phyloP scores from a whole-genome alignment of 306 rosid genomes.

The Begonia peltatifolia region DNA sequence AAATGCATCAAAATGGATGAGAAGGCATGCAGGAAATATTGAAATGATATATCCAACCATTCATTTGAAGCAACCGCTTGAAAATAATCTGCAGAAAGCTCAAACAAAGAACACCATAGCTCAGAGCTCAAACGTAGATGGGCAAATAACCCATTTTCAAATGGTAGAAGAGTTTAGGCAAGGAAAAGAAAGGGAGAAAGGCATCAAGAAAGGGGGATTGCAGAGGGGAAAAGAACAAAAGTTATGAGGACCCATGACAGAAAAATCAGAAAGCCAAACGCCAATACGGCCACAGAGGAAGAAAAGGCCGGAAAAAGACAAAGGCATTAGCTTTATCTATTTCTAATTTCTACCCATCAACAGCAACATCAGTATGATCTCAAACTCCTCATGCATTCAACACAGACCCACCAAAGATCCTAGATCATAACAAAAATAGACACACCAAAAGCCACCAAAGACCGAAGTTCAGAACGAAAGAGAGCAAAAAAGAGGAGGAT shows the following conservation, averaged over 20 bases:
- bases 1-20: too few relatives aligned
- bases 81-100: too few relatives aligned
- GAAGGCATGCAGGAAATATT: too few relatives aligned
- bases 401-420: slow-evolving; percentile 22
- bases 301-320: slow-evolving; percentile 4
- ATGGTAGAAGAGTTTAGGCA: too few relatives aligned
- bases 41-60: too few relatives aligned
- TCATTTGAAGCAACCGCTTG: too few relatives aligned
- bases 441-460: slow-evolving; percentile 2
- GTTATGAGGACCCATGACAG: background rate
- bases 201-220: slow-evolving; percentile 1
- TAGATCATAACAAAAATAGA: slow-evolving; percentile 8
- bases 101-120: too few relatives aligned
- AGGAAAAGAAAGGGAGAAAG: slow-evolving; percentile 1
- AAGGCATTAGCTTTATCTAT: slow-evolving; percentile 7
- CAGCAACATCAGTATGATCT: slow-evolving; percentile 23
- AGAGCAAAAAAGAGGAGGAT: background rate
- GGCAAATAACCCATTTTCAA: too few relatives aligned
- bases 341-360: slow-evolving; percentile 12
- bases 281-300: slow-evolving; percentile 5
- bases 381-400: slow-evolving; percentile 44
- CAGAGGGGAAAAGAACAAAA: slow-evolving; percentile 3
- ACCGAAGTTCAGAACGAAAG: slow-evolving; percentile 1
- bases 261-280: slow-evolving; percentile 12
- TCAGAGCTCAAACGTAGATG: too few relatives aligned